phyloP scores from a whole-genome alignment of 805 yeast genomes.

The Candida sphagnicola region DNA sequence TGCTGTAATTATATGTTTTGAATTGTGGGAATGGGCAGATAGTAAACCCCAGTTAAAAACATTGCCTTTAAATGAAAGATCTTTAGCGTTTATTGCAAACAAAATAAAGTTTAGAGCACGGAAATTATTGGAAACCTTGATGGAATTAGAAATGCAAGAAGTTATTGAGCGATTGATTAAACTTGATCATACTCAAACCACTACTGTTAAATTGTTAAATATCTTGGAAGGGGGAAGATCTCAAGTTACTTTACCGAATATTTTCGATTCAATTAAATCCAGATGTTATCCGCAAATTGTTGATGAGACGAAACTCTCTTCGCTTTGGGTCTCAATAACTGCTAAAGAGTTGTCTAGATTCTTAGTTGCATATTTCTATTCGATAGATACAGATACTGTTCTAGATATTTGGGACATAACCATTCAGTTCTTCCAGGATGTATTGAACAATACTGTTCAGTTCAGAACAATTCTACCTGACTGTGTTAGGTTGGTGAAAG shows the following conservation, averaged over 20 bases:
- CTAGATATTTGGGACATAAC: slow-evolving; percentile 73
- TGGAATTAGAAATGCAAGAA: slow-evolving; percentile 67
- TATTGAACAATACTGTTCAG: slow-evolving; percentile 40
- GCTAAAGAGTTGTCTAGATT: slow-evolving; percentile 47
- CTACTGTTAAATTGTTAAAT: slow-evolving; percentile 57
- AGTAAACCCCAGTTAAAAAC: slow-evolving; percentile 14
- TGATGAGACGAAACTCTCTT: slow-evolving; percentile 36
- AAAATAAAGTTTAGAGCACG: slow-evolving; percentile 67
- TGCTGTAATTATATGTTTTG: slow-evolving; percentile 50
- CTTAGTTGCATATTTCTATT: slow-evolving; percentile 54
- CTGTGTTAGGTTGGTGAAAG: slow-evolving; percentile 48
- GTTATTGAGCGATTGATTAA: slow-evolving; percentile 62
- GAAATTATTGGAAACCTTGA: slow-evolving; percentile 58
- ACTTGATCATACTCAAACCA: slow-evolving; percentile 17
- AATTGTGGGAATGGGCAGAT: slow-evolving; percentile 73
- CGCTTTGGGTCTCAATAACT: slow-evolving; percentile 43
- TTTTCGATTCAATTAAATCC: slow-evolving; percentile 52
- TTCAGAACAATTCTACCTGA: slow-evolving; percentile 51
- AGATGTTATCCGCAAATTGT: slow-evolving; percentile 36
- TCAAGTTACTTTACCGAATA: slow-evolving; percentile 63
- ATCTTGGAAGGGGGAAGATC: slow-evolving; percentile 83
- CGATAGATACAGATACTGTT: slow-evolving; percentile 71
- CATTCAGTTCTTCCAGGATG: slow-evolving; percentile 57
- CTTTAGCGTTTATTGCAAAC: slow-evolving; percentile 43
- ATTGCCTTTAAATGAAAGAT: slow-evolving; percentile 13